Evolutionary conservation across 148 eudicot genomes (phyloP), one percentile per base, ranked within the genome.

Genomic region (Gaultheria prostrata): DNA sequence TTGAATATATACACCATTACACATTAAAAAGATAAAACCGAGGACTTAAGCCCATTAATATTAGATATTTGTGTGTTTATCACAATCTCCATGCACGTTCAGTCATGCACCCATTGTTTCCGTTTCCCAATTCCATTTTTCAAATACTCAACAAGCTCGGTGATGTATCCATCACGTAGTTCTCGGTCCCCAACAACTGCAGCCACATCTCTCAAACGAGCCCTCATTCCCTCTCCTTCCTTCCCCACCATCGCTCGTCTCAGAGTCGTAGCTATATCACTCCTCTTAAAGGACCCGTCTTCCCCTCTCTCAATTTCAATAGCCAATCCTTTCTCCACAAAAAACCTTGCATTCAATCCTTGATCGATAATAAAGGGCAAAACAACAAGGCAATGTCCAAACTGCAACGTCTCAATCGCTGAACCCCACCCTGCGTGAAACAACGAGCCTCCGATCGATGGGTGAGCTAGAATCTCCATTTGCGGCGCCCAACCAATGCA

Each of bases 371-470:
- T 80, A 1, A 85, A 46, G 0, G 89, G 89, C 80, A 85, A 57
- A 26, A 80, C 82, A 28, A 85, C 75, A 3, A 85, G 65, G 11
- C 26, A 3, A 57, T 87, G 89, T 12, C 85, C 87, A 24, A 78
- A 77, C 71, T 80, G 85, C 46, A 87, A 24, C 10, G 43, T 70
- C 50, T 85, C 89, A 4, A 87, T 83, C 2, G 77, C 69, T 0
- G 87, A 80, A 1, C 89, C 89, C 86, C 87, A 87, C 6, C 89
- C 89, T 0, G 87, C 67, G 32, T 87, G 87, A 74, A 87, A 88
- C 51, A 83, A 26, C 5, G 85, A 79, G 45, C 87, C 82, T 32
- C 89, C 84, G 1, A 85, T 20, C 1, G 87, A 74, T 8, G 82
- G 77, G 84, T 88, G 89, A 8, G 80, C 89, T 15, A 85, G 46